These are phyloP conservation scores for Blastobotrys petasosporus DNA, from an alignment of 1,139 yeast genomes.

Conservation along the genomic window DNA sequence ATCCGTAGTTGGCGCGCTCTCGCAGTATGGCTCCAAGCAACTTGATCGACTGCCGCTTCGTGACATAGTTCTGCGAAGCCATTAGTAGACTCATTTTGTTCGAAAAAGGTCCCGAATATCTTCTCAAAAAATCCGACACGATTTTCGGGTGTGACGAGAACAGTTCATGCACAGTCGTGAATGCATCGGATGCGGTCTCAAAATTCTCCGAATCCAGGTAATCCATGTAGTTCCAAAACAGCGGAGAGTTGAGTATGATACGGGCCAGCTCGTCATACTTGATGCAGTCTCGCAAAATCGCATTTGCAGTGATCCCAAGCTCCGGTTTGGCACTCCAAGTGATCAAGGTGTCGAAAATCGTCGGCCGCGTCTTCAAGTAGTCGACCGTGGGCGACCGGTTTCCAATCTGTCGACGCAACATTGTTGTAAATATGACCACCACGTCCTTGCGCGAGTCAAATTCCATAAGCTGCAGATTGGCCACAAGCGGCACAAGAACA, in stretches of 20 bases:
- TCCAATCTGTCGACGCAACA: constrained; percentile 75
- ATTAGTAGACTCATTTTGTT: constrained; percentile 60
- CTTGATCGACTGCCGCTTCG: constrained; percentile 84
- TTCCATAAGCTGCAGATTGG: constrained; percentile 58
- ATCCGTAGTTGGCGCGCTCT: constrained; percentile 61
- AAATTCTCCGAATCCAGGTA: constrained; percentile 72
- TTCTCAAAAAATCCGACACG: constrained; percentile 59
- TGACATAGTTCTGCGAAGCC: constrained; percentile 76
- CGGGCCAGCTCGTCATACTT: constrained; percentile 68
- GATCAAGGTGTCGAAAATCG: constrained; percentile 55
- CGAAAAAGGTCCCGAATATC: constrained; percentile 46
- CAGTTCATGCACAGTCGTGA: constrained; percentile 60
- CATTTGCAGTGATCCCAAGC: constrained; percentile 67
- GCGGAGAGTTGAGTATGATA: constrained; percentile 49
- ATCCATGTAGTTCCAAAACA: constrained; percentile 77
- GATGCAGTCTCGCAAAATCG: constrained; percentile 78
- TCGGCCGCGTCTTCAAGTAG: constrained; percentile 63
- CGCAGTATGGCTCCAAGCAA: constrained; percentile 71
- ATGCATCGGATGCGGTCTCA: constrained; percentile 87
- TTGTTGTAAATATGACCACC: constrained; percentile 60
- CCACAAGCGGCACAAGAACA: constrained; percentile 54
- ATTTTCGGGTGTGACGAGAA: constrained; percentile 54
- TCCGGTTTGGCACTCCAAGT: constrained; percentile 69
- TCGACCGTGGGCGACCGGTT: constrained; percentile 82
- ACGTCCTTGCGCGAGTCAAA: constrained; percentile 90